Evolutionary conservation across 2,329 filamentous ascomycete genomes (phyloP).

Genomic region (Aschersonia sp.): DNA sequence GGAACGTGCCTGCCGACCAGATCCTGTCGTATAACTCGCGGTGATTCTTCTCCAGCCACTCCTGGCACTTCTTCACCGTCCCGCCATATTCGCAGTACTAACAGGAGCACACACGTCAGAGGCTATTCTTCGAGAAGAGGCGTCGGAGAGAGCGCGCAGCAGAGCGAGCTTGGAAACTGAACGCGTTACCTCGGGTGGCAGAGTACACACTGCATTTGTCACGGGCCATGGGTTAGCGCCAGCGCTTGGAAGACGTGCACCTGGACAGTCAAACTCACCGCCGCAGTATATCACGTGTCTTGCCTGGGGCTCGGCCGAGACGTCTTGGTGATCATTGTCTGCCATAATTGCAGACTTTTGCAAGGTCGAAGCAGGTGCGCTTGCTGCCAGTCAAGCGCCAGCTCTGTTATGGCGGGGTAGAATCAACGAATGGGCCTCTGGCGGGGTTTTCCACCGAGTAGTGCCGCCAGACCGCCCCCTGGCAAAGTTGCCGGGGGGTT

Average conservation of each 20-base stretch:
- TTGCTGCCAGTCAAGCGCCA: constrained; percentile 9
- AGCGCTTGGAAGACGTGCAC: constrained; percentile 1
- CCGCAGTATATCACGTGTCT: constrained; percentile 42
- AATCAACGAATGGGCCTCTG: not conserved
- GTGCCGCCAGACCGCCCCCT: constrained; percentile 10
- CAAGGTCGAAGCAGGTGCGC: not conserved
- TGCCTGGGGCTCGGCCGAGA: constrained; percentile 29
- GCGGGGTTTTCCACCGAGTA: not conserved
- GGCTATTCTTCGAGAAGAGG: too few species aligned
- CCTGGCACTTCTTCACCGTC: constrained; percentile 90
- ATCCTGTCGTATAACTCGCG: constrained; percentile 60
- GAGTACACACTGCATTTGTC: constrained; percentile 38
- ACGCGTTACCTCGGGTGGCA: constrained; percentile 47
- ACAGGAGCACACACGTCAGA: too few species aligned
- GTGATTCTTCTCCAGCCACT: constrained; percentile 75
- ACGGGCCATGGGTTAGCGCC: not conserved
- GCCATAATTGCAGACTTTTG: constrained; percentile 29
- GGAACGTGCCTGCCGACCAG: constrained; percentile 64
- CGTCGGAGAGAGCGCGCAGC: too few species aligned
- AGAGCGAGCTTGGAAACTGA: not conserved
- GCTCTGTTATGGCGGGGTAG: constrained; percentile 18
- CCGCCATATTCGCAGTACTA: constrained; percentile 99
- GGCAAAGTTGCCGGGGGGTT: too few species aligned
- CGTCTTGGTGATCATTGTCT: constrained; percentile 30
- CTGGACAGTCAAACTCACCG: constrained; percentile 28